phyloP scores from a whole-genome alignment of 208 protist genomes.

The Leishmania tropica region DNA sequence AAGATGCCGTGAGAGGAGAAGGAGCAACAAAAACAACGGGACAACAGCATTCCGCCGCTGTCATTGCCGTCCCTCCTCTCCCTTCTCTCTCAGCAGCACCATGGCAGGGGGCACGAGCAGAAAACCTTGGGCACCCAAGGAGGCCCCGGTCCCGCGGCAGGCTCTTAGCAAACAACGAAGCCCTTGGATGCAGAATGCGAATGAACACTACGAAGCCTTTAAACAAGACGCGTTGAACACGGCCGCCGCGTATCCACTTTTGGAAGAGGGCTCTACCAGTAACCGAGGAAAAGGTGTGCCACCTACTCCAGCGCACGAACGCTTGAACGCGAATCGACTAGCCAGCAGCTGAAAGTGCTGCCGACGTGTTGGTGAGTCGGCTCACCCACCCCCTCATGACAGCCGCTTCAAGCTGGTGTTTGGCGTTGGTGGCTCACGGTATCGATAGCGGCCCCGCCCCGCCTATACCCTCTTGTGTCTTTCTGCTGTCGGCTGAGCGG shows the following conservation, averaged over 20 bases:
- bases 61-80: background rate
- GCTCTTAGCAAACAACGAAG: background rate
- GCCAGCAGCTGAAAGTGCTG: background rate
- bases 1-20: slow-evolving; percentile 1
- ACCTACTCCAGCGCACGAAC: background rate
- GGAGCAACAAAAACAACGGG: background rate
- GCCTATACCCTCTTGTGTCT: background rate
- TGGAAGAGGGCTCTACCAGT: background rate
- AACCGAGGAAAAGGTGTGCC: background rate
- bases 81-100: background rate
- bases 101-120: too few species aligned
- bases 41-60: background rate
- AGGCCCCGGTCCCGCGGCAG: background rate
- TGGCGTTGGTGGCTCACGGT: background rate
- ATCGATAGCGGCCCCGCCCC: background rate
- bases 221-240: background rate
- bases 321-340: background rate
- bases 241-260: background rate
- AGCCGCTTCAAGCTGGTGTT: background rate
- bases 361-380: background rate
- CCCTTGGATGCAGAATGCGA: background rate
- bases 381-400: background rate
- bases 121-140: background rate
- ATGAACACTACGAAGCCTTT: background rate
- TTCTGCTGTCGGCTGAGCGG: background rate